A percentile compares a stretch with the other conserved stretches of the same genome.
phyloP scores from a whole-genome alignment of 371 early-diverging fungal species.

The Entomophthora muscae region DNA sequence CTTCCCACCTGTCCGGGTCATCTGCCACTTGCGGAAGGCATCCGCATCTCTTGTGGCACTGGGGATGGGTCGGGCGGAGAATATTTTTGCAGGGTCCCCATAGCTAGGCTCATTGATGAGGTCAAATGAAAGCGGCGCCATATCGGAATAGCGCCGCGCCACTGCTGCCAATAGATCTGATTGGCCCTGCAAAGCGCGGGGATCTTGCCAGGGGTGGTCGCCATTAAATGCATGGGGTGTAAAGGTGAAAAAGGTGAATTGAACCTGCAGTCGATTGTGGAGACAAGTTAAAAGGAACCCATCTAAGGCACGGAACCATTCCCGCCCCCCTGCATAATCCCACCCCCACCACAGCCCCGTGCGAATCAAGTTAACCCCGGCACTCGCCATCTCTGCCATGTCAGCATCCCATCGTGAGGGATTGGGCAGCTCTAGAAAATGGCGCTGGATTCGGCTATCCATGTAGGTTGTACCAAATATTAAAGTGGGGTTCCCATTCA shows the following conservation, averaged over 20 bases:
- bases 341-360: constrained; percentile 8
- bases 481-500: not conserved
- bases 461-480: constrained; percentile 8
- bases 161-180: not conserved
- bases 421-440: not conserved
- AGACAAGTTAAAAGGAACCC: not conserved
- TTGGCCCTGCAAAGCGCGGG: not conserved
- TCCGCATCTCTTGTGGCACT: not conserved
- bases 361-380: constrained; percentile 2
- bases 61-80: not conserved
- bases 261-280: not conserved
- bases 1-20: not conserved
- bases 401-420: constrained; percentile 1
- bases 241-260: constrained; percentile 5
- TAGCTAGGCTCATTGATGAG: constrained; percentile 8
- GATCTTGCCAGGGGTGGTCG: not conserved
- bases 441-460: not conserved
- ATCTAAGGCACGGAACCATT: constrained; percentile 5
- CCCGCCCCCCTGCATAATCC: not conserved
- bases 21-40: not conserved
- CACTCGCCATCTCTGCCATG: not conserved
- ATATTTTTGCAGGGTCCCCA: not conserved
- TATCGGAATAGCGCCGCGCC: not conserved
- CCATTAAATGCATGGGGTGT: not conserved
- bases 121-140: not conserved